Evolutionary conservation across 225 moss, liverwort and hornwort genomes (phyloP).

Genomic region (Anthoceros angustus): DNA sequence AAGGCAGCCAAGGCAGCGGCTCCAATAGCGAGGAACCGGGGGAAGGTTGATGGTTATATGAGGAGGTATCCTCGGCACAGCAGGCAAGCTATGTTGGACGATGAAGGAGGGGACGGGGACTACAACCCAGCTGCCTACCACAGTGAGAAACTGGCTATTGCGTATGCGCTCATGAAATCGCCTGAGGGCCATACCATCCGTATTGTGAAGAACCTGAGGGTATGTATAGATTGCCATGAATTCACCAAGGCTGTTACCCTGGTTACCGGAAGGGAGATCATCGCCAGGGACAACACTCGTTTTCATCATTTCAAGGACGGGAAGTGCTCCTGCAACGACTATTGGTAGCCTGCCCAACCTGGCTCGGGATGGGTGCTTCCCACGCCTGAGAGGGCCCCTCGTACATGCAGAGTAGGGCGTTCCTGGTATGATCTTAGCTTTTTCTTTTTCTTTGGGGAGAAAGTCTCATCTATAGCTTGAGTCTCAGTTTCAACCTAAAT

Average conservation of each 20-base stretch:
- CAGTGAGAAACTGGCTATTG: neutral
- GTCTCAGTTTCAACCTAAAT: too few relatives aligned
- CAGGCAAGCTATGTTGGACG: neutral
- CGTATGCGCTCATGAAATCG: neutral
- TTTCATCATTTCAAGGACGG: slow-evolving; percentile 2
- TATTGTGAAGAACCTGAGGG: neutral
- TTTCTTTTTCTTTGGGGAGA: too few relatives aligned
- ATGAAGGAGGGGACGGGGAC: neutral
- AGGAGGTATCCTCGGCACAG: slow-evolving; percentile 1
- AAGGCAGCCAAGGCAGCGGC: neutral
- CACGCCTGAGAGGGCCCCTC: too few relatives aligned
- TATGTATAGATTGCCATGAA: slow-evolving; percentile 1
- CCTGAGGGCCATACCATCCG: neutral
- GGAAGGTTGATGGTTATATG: neutral
- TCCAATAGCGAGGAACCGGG: neutral
- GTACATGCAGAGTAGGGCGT: too few relatives aligned
- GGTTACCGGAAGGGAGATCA: slow-evolving; percentile 3
- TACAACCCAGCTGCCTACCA: neutral
- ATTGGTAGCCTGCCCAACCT: neutral
- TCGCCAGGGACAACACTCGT: neutral
- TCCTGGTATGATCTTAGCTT: too few relatives aligned
- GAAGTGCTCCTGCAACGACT: slow-evolving; percentile 1
- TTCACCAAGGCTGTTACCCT: neutral
- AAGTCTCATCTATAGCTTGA: too few relatives aligned
- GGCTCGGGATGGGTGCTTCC: too few relatives aligned